Base-by-base conservation (phyloP, 2,329 filamentous ascomycete species). In the Pseudogymnoascus sp. region DNA sequence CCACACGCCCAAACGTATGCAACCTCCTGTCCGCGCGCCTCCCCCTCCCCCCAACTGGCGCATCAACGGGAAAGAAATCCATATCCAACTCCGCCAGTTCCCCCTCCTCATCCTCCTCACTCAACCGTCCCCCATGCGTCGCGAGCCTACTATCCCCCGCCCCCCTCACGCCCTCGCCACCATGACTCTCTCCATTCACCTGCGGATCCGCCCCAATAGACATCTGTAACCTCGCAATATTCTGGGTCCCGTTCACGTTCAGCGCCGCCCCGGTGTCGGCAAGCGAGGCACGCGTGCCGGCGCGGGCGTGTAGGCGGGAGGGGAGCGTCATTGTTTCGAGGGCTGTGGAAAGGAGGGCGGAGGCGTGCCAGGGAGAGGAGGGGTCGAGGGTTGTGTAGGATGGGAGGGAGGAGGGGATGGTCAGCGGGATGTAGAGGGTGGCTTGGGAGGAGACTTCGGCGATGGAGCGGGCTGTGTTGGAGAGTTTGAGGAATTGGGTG, bases 321-420 rank as follows among this genome's bases (percentile, higher is more conserved):
- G 90, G 89, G 13, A 97, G 76, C 0, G 88, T 90, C 35, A 88
- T 84, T 23, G 86, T 91, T 74, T 97, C 95, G 11, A 96, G 73
- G 1, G 89, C 90, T 0, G 89, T 81, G 13, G 86, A 84, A 65
- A 96, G 82, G 13, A 97, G 76, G 1, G 89, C 93, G 11, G 91
- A 88, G 3, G 84, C 84, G 69, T 96, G 87, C 95, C 95, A 99
- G 63, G 81, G 77, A 0, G 90, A 95, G 7, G 77, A 75, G 9
- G 75, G 68, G 69, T 93, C 83, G 13, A 95, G 67, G 2, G 75
- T 75, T 4, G 93, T 73, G 66, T 85, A 85, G 2, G 73, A 68
- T 1, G 88, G 86, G 26, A 88, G 68, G 15, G 74, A 71, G 13
- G 88, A 84, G 1, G 86, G 83, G 23, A 90, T 76, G 2, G 86